These are phyloP conservation scores for Mortierella sp. DNA, from an alignment of 371 early-diverging fungal species.

Conservation along the genomic window DNA sequence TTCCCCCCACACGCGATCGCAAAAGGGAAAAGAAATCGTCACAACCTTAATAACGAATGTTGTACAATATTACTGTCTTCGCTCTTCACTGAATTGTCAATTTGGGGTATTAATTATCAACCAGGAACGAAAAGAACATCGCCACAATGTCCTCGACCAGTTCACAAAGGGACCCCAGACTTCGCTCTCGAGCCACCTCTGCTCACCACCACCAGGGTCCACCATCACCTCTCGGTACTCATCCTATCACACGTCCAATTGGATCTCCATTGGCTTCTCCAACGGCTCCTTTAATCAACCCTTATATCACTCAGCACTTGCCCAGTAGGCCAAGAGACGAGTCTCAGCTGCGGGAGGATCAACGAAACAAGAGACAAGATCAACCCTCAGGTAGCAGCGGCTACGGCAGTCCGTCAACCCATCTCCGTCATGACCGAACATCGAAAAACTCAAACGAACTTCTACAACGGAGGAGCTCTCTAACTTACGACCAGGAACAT, in stretches of 20 bases:
- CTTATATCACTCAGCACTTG: background rate
- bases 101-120: background rate
- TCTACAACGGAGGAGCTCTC: background rate
- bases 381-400: background rate
- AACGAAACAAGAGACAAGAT: background rate
- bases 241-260: too few relatives aligned
- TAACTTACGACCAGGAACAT: too few relatives aligned
- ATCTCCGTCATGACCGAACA: too few relatives aligned
- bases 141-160: background rate
- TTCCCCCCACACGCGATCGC: background rate
- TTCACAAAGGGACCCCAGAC: slow-evolving; percentile 3
- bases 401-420: too few relatives aligned
- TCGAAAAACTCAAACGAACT: background rate
- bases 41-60: too few relatives aligned
- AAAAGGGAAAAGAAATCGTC: too few relatives aligned
- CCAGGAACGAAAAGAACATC: background rate
- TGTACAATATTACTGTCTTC: too few relatives aligned
- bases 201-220: background rate
- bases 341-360: background rate
- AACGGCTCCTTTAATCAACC: background rate
- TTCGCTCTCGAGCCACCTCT: slow-evolving; percentile 6
- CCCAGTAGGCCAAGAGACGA: background rate
- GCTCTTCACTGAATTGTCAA: too few relatives aligned
- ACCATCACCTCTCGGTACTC: background rate
- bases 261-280: background rate